Percentiles rank a stretch among this genome's conserved stretches.
Evolutionary conservation across 2,329 filamentous ascomycete species (phyloP).

Genomic region (Pseudogymnoascus sp.): DNA sequence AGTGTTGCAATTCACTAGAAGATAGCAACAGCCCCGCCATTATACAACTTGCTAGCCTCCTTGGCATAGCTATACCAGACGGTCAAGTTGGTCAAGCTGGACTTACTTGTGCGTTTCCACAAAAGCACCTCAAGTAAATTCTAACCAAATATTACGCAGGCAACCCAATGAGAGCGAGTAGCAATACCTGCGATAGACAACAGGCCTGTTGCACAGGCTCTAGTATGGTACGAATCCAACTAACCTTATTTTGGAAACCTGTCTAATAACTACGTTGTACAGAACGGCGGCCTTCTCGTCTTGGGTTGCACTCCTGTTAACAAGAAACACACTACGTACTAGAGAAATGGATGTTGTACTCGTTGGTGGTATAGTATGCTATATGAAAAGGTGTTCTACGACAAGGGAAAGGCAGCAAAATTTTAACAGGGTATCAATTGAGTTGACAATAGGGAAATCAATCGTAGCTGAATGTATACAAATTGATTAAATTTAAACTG

Average conservation of each 20-base stretch:
- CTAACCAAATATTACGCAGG: neutral
- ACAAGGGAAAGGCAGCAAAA: no score
- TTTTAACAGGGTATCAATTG: neutral
- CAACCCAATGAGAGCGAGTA: neutral
- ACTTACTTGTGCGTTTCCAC: neutral
- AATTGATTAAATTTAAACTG: neutral
- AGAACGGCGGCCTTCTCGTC: neutral
- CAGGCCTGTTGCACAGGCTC: no score
- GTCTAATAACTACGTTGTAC: neutral
- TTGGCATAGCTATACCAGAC: no score
- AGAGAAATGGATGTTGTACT: neutral
- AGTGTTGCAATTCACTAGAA: no score
- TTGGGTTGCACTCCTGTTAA: neutral
- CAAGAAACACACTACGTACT: neutral
- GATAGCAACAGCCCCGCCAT: no score
- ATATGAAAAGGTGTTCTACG: no score
- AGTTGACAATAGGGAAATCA: neutral
- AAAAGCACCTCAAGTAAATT: neutral
- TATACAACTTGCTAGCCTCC: no score
- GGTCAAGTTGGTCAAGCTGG: neutral
- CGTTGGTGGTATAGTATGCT: no score
- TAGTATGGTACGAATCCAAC: neutral
- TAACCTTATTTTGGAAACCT: neutral
- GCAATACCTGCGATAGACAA: no score
- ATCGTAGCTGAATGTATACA: neutral